A percentile compares a stretch with the other conserved stretches of the same genome.
Evolutionary conservation across 345 rosid genomes (phyloP).

Genomic region (Linum usitatissimum): DNA sequence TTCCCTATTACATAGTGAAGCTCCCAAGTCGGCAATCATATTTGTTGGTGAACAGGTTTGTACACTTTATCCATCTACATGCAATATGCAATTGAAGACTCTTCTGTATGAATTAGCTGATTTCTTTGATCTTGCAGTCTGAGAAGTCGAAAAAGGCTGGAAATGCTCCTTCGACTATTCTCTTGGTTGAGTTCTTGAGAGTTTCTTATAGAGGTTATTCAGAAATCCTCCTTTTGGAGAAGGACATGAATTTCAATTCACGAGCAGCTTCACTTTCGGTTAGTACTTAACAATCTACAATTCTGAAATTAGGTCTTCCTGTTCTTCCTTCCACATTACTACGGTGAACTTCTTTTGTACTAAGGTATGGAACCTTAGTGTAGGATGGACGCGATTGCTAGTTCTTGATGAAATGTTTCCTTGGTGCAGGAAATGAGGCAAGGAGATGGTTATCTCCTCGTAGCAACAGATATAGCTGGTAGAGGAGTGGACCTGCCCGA

Average conservation of each 20-base stretch:
- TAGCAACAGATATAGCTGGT: conserved; percentile 88
- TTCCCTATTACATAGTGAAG: conserved; percentile 48
- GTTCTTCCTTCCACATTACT: no score
- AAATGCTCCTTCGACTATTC: conserved; percentile 48
- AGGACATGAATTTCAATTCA: conserved; percentile 76
- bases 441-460: conserved; percentile 74
- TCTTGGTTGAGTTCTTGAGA: conserved; percentile 50
- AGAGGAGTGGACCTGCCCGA: conserved; percentile 86
- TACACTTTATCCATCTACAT: conserved; percentile 8
- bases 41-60: conserved; percentile 84
- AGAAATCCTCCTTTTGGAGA: conserved; percentile 59
- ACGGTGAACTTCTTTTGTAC: no score
- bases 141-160: conserved; percentile 88
- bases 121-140: conserved; percentile 35
- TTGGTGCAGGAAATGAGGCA: conserved; percentile 52
- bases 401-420: background rate
- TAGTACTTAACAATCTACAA: conserved; percentile 15
- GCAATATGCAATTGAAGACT: background rate
- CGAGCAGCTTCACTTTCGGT: conserved; percentile 75
- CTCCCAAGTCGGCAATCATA: conserved; percentile 58
- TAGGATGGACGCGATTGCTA: background rate
- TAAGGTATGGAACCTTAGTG: background rate
- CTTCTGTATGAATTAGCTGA: background rate
- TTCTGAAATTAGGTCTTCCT: background rate
- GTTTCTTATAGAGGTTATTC: conserved; percentile 39